Evolutionary conservation across 2,329 filamentous ascomycete genomes (phyloP).

Genomic region (Harringtonia aguacate): DNA sequence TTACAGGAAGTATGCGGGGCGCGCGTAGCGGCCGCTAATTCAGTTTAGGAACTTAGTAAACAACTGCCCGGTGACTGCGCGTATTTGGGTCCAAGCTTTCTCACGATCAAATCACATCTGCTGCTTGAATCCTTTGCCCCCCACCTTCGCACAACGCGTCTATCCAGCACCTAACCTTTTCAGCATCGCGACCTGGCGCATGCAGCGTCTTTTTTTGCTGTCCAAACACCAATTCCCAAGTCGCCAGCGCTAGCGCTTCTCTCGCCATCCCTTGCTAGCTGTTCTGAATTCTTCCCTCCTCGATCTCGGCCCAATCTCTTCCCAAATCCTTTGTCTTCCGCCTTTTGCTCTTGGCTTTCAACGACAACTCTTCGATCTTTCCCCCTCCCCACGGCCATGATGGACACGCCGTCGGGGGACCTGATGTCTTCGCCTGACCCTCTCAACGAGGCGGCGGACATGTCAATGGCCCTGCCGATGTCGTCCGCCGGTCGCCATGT

Average conservation of each 20-base stretch:
- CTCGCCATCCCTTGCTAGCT: too few relatives aligned
- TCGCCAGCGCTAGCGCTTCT: too few relatives aligned
- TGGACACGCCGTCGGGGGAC: slow-evolving; percentile 9
- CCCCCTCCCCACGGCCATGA: neutral
- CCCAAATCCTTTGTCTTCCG: neutral
- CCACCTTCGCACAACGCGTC: slow-evolving; percentile 1
- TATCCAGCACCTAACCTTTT: neutral
- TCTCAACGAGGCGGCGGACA: slow-evolving; percentile 27
- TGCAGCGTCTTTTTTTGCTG: too few relatives aligned
- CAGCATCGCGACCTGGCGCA: neutral
- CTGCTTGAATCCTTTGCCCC: neutral
- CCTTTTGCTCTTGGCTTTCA: neutral
- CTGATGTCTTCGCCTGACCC: slow-evolving; percentile 41
- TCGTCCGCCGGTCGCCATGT: slow-evolving; percentile 25
- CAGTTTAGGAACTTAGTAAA: slow-evolving; percentile 16
- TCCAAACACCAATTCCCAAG: too few relatives aligned
- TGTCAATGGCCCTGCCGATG: neutral
- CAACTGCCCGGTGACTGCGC: slow-evolving; percentile 1
- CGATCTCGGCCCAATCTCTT: too few relatives aligned
- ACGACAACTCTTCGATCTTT: neutral
- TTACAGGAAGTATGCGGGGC: neutral
- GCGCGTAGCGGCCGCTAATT: slow-evolving; percentile 2
- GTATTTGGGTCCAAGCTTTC: slow-evolving; percentile 2
- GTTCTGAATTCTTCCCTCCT: too few relatives aligned
- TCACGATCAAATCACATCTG: too few relatives aligned